Conservation (phyloP, 1,284 basidiomycete species). For the Pyrrhoderma lamaoense region DNA sequence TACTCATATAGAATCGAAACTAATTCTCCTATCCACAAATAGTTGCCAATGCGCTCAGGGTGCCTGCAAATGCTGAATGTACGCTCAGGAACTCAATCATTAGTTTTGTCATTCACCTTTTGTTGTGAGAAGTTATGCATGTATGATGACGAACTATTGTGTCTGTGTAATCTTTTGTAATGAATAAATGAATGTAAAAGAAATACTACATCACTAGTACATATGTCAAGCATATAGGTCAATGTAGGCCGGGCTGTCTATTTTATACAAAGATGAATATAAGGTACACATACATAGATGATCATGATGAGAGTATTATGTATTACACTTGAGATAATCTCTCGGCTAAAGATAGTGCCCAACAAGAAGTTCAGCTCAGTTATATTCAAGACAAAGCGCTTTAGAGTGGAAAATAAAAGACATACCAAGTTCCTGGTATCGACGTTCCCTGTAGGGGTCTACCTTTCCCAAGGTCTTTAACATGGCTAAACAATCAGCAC, state of each 20-base stretch:
- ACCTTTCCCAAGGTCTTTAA: conserved; percentile 45
- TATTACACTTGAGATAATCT: conserved; percentile 2
- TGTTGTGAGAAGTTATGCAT: neutral
- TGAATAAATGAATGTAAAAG: too few relatives aligned
- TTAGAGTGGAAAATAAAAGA: conserved; percentile 8
- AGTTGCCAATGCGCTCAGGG: neutral
- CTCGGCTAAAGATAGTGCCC: neutral
- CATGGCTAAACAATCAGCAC: conserved; percentile 43
- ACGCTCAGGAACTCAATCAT: neutral
- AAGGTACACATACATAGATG: neutral
- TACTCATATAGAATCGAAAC: neutral
- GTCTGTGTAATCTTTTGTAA: too few relatives aligned
- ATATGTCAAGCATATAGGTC: too few relatives aligned
- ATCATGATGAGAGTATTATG: neutral
- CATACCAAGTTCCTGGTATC: conserved; percentile 62
- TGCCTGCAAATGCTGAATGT: conserved; percentile 5
- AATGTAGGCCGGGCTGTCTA: too few relatives aligned
- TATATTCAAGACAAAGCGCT: neutral
- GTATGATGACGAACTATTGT: too few relatives aligned
- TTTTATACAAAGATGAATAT: neutral
- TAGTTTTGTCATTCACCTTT: neutral
- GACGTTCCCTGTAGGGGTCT: conserved; percentile 49
- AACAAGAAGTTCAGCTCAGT: neutral
- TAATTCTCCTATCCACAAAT: neutral
- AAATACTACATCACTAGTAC: too few relatives aligned